phyloP scores from a whole-genome alignment of 2,329 filamentous ascomycete genomes.

The Sarocladium kiliense region DNA sequence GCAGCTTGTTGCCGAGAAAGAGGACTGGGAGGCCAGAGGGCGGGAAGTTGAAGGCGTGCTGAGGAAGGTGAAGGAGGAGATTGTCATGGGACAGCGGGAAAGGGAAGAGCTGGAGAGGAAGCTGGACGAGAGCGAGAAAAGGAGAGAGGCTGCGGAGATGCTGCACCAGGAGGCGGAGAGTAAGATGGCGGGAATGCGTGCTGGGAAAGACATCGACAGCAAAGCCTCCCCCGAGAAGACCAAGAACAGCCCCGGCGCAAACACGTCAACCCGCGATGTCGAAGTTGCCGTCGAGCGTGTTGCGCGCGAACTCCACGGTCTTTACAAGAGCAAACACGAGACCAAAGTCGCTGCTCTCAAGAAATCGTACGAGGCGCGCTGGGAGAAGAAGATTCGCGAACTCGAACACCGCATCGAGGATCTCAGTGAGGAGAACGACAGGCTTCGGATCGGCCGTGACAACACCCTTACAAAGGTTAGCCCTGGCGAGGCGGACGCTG shows the following conservation, averaged over 20 bases:
- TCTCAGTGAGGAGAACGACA: conserved; percentile 69
- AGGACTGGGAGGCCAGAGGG: conserved; percentile 78
- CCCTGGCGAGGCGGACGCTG: conserved; percentile 34
- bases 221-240: conserved; percentile 32
- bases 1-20: conserved; percentile 67
- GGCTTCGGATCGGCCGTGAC: conserved; percentile 61
- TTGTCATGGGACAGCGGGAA: conserved; percentile 72
- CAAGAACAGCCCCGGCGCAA: conserved; percentile 22
- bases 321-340: conserved; percentile 98
- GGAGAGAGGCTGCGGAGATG: conserved; percentile 67
- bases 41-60: conserved; percentile 82
- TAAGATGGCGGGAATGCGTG: conserved; percentile 69
- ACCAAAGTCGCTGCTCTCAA: conserved; percentile 89
- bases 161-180: conserved; percentile 72
- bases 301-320: conserved; percentile 82
- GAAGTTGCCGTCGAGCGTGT: conserved; percentile 86
- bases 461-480: conserved; percentile 58
- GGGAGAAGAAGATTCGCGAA: conserved; percentile 81
- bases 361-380: conserved; percentile 77
- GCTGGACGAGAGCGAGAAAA: conserved; percentile 71
- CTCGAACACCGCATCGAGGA: conserved; percentile 68
- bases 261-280: conserved; percentile 52
- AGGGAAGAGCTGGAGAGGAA: conserved; percentile 72
- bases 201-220: conserved; percentile 45
- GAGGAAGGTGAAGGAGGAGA: conserved; percentile 74